A percentile compares a stretch with the other conserved stretches of the same genome.
phyloP scores from a whole-genome alignment of 2,329 filamentous ascomycete genomes.

The Ascochyta rabiei region DNA sequence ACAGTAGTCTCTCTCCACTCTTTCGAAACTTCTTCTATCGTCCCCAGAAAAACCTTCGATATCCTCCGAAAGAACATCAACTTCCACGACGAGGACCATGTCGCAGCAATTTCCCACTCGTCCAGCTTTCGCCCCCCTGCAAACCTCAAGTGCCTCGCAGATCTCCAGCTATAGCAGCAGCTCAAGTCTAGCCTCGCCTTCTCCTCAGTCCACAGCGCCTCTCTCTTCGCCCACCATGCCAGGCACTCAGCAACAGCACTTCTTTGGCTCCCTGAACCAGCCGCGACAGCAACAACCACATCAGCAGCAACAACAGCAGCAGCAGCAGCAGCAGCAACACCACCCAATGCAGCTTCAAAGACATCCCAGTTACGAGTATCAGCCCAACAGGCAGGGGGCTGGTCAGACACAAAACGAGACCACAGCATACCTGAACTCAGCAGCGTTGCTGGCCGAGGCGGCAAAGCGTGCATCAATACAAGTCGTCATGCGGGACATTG shows the following conservation, averaged over 20 bases:
- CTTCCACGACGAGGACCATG: constrained; percentile 28
- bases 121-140: constrained; percentile 47
- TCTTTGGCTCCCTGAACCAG: constrained; percentile 23
- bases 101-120: constrained; percentile 29
- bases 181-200: constrained; percentile 46
- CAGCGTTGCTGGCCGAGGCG: constrained; percentile 87
- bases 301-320: constrained; percentile 35
- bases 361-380: constrained; percentile 42
- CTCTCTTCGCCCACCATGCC: constrained; percentile 42
- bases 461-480: constrained; percentile 93
- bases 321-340: constrained; percentile 38
- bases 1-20: constrained; percentile 11
- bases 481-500: constrained; percentile 84
- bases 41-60: constrained; percentile 11
- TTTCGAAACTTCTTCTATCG: constrained; percentile 14
- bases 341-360: constrained; percentile 37
- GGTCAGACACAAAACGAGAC: constrained; percentile 53
- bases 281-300: constrained; percentile 45
- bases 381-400: constrained; percentile 42
- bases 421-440: constrained; percentile 74
- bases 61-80: neutral
- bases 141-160: constrained; percentile 34
- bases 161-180: constrained; percentile 51
- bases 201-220: constrained; percentile 42
- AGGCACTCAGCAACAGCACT: constrained; percentile 5